Conservation (phyloP, 148 eudicot species). For the Rhododendron molle region DNA sequence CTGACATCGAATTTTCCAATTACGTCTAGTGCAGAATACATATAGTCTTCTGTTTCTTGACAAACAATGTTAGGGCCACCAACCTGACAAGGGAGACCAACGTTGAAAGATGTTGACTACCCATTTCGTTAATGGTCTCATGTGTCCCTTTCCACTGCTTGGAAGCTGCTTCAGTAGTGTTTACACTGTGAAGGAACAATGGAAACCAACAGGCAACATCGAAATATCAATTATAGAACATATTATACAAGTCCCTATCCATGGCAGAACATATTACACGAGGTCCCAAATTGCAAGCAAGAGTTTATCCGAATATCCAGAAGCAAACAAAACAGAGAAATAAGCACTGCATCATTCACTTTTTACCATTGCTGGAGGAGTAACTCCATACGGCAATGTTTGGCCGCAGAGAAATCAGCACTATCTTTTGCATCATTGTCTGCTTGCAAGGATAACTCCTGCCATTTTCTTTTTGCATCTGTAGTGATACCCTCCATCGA, state of each 20-base stretch:
- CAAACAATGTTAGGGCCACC: conserved; percentile 6
- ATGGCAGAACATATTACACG: not conserved
- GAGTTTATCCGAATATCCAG: not conserved
- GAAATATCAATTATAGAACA: not conserved
- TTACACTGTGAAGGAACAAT: conserved; percentile 44
- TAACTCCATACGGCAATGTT: conserved; percentile 90
- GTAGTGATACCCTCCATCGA: conserved; percentile 65
- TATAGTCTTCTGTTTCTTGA: not conserved
- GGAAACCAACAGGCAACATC: conserved; percentile 2
- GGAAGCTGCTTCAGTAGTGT: conserved; percentile 56
- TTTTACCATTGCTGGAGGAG: conserved; percentile 75
- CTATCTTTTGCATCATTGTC: conserved; percentile 54
- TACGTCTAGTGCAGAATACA: not conserved
- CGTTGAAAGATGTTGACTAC: conserved; percentile 47
- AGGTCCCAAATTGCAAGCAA: not conserved
- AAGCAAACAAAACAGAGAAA: not conserved
- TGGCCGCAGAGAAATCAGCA: conserved; percentile 89
- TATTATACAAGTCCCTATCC: not conserved
- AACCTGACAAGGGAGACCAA: conserved; percentile 63
- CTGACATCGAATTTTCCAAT: not conserved
- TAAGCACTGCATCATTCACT: not conserved
- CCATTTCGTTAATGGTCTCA: conserved; percentile 53
- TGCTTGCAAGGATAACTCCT: conserved; percentile 62
- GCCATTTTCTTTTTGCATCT: conserved; percentile 94
- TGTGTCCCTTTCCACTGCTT: conserved; percentile 63